Evolutionary conservation across 2,329 filamentous ascomycete species (phyloP).

Genomic region (Chlorencoelia australis): DNA sequence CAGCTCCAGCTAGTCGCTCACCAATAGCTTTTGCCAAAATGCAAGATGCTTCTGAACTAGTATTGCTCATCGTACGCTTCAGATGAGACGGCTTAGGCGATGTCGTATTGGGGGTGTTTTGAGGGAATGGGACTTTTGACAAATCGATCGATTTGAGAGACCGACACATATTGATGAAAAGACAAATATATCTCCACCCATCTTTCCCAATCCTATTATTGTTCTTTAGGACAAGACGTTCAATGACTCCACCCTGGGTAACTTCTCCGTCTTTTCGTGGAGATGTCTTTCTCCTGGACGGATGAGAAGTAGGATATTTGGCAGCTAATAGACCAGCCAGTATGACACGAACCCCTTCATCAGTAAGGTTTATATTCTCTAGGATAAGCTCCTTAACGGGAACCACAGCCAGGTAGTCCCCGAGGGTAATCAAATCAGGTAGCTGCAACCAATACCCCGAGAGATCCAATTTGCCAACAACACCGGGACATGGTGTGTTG

Average conservation of each 20-base stretch:
- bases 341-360: slow-evolving; percentile 79
- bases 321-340: slow-evolving; percentile 77
- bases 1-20: slow-evolving; percentile 64
- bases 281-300: slow-evolving; percentile 22
- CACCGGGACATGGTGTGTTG: slow-evolving; percentile 50
- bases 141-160: slow-evolving; percentile 80
- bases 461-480: slow-evolving; percentile 73
- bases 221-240: slow-evolving; percentile 80
- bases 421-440: slow-evolving; percentile 74
- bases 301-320: slow-evolving; percentile 55
- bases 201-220: slow-evolving; percentile 74
- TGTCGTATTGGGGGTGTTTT: slow-evolving; percentile 15
- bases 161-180: slow-evolving; percentile 84
- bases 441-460: slow-evolving; percentile 77
- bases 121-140: slow-evolving; percentile 73
- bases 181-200: slow-evolving; percentile 82
- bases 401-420: slow-evolving; percentile 89
- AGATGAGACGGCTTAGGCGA: slow-evolving; percentile 15
- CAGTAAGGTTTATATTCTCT: slow-evolving; percentile 77
- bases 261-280: slow-evolving; percentile 16
- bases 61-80: slow-evolving; percentile 13
- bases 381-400: slow-evolving; percentile 78
- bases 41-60: slow-evolving; percentile 37
- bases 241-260: slow-evolving; percentile 58
- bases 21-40: slow-evolving; percentile 67